These are phyloP conservation scores for Aspergillus felis DNA, from an alignment of 2,329 filamentous ascomycete genomes.

Conservation along the genomic window DNA sequence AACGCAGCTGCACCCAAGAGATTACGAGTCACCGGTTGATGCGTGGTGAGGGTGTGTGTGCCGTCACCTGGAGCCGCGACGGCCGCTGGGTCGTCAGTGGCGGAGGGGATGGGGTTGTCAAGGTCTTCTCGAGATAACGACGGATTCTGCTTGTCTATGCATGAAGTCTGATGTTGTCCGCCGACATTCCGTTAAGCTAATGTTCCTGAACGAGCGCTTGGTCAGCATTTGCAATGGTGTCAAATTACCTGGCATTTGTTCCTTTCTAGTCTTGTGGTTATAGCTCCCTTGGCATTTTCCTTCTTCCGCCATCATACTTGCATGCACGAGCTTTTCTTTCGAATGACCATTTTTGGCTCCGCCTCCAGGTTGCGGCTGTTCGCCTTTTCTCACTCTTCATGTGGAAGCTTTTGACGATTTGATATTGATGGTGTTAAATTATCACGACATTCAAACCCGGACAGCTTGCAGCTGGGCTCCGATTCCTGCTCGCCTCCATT, in stretches of 20 bases:
- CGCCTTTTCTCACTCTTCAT: background rate
- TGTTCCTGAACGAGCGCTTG: slow-evolving; percentile 34
- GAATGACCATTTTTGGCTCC: slow-evolving; percentile 3
- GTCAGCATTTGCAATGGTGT: slow-evolving; percentile 37
- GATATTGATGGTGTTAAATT: background rate
- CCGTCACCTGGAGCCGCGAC: slow-evolving; percentile 93
- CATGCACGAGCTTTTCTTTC: slow-evolving; percentile 6
- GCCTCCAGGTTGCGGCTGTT: background rate
- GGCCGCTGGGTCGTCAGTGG: slow-evolving; percentile 91
- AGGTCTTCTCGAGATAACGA: slow-evolving; percentile 63
- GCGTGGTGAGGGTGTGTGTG: slow-evolving; percentile 92
- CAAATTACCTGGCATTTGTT: slow-evolving; percentile 30
- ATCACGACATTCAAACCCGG: background rate
- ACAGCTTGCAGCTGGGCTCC: background rate
- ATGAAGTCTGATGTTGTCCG: slow-evolving; percentile 25
- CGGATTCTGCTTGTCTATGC: slow-evolving; percentile 23
- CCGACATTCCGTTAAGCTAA: slow-evolving; percentile 18
- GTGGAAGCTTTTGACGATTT: background rate
- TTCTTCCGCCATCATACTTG: slow-evolving; percentile 18
- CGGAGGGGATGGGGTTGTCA: slow-evolving; percentile 91
- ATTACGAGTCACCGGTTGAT: slow-evolving; percentile 90
- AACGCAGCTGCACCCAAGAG: slow-evolving; percentile 90
- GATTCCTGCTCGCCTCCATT: background rate
- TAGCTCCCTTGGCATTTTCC: slow-evolving; percentile 13
- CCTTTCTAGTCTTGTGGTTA: slow-evolving; percentile 29